These are phyloP conservation scores for Termitomyces sp. DNA, from an alignment of 768 basidiomycete genomes.

Conservation along the genomic window DNA sequence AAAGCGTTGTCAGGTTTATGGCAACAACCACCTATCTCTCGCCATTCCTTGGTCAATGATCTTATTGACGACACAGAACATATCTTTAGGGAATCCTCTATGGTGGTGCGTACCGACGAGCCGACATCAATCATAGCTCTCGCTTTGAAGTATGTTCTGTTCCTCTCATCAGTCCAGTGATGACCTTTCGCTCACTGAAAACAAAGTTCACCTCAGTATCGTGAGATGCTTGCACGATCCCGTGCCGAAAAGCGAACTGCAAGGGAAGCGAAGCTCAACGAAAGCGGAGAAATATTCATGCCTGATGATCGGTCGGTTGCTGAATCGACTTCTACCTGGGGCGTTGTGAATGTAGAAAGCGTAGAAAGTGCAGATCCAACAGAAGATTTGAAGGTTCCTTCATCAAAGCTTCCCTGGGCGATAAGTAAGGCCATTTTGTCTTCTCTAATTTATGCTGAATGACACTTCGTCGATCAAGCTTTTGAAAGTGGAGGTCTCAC, in stretches of 20 bases:
- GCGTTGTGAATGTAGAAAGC: constrained; percentile 80
- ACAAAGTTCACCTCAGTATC: constrained; percentile 71
- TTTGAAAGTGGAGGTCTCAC: constrained; percentile 87
- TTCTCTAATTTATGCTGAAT: constrained; percentile 6
- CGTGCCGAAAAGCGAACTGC: constrained; percentile 71
- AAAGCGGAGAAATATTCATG: constrained; percentile 84
- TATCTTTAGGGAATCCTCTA: constrained; percentile 89
- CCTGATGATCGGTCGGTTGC: constrained; percentile 81
- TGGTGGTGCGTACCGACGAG: constrained; percentile 94
- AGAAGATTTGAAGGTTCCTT: constrained; percentile 69
- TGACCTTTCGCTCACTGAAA: constrained; percentile 4
- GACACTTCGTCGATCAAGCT: constrained; percentile 38
- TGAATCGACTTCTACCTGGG: constrained; percentile 88
- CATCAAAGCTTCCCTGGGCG: constrained; percentile 77
- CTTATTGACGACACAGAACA: constrained; percentile 80
- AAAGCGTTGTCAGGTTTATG: constrained; percentile 83
- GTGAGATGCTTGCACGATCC: constrained; percentile 72
- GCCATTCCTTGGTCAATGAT: constrained; percentile 63
- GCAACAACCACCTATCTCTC: constrained; percentile 50
- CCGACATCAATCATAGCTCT: constrained; percentile 97
- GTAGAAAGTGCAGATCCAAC: constrained; percentile 62
- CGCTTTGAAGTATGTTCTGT: constrained; percentile 70
- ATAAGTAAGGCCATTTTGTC: constrained; percentile 49
- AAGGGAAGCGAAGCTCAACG: constrained; percentile 48
- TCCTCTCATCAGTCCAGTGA: neutral